Evolutionary conservation across 768 basidiomycete genomes (phyloP).

Genomic region (Podaxis sp.): DNA sequence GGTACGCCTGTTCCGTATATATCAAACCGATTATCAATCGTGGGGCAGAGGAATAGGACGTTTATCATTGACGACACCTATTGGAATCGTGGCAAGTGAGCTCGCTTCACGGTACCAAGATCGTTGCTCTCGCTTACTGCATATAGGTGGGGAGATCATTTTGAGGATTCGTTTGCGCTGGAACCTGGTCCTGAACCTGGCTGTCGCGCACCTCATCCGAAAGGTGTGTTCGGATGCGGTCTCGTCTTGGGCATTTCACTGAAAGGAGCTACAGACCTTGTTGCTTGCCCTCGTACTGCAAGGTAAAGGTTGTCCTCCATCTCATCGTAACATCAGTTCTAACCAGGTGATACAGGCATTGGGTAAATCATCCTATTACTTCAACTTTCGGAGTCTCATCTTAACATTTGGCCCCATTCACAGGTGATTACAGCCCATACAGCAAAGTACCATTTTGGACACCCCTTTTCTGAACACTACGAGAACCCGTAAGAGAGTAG

Average conservation of each 20-base stretch:
- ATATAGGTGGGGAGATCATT: slow-evolving; percentile 65
- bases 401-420: not conserved
- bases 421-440: slow-evolving; percentile 65
- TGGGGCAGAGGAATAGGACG: slow-evolving; percentile 53
- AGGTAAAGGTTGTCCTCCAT: slow-evolving; percentile 39
- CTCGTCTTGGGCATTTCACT: slow-evolving; percentile 6
- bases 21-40: not conserved
- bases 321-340: slow-evolving; percentile 6
- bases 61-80: slow-evolving; percentile 69
- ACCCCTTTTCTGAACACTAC: slow-evolving; percentile 53
- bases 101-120: slow-evolving; percentile 2
- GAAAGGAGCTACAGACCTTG: slow-evolving; percentile 45
- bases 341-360: slow-evolving; percentile 46
- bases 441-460: slow-evolving; percentile 61
- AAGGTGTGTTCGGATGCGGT: slow-evolving; percentile 39
- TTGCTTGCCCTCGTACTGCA: slow-evolving; percentile 69
- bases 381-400: not conserved
- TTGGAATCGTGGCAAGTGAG: slow-evolving; percentile 74
- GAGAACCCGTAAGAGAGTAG: slow-evolving; percentile 56
- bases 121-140: not conserved
- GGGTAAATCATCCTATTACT: slow-evolving; percentile 38
- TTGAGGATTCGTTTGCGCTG: slow-evolving; percentile 46
- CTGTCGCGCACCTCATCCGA: slow-evolving; percentile 58
- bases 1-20: slow-evolving; percentile 32
- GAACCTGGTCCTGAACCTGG: slow-evolving; percentile 67